Base-by-base conservation (phyloP, 345 rosid species). In the Laguncularia racemosa region DNA sequence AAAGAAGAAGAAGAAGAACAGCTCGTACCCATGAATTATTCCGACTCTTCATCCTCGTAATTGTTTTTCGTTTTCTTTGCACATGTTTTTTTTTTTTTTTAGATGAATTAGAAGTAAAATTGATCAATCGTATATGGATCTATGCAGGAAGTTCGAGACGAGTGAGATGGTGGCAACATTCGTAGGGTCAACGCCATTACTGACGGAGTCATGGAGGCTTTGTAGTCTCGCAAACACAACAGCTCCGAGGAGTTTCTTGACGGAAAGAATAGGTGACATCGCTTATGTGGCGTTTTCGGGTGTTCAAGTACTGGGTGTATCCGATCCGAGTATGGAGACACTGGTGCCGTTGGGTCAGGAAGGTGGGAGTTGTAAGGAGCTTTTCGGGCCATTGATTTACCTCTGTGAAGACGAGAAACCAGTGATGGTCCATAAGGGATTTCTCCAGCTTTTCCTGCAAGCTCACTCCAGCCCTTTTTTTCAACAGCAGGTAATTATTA, bases 151-250 rank as follows among this genome's bases (percentile, higher is more conserved):
- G 59, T 86, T 86, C 61, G 98, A 89, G 76, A 79, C 80, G 53
- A 84, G 95, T 67, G 98, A 89, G 84, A 65, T 82, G 68, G 73
- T 77, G 58, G 95, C 96, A 11, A 67, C 38, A 21, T 73, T 79
- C 60, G 16, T 92, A 52, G 77, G 80, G 14, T 78, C 97, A 8
- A 89, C 89, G 12, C 78, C 83, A 0, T 12, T 92, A 54, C 64
- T 83, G 8, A 46, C 71, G 17, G 74, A 75, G 16, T 69, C 97
- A 13, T 92, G 96, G 97, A 57, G 61, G 19, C 57, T 74, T 1
- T 89, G 95, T 83, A 49, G 57, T 53, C 45, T 48, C 0, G 78
- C 85, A 51, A 73, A 65, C 52, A 53, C 69, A 0, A 51, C 8
- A 0, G 38, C 53, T 9, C 53, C 71, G 0, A 21, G 62, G 14